Evolutionary conservation across 805 yeast species (phyloP), one percentile per base, ranked within the genome.

Genomic region (Candida palmyrensis): DNA sequence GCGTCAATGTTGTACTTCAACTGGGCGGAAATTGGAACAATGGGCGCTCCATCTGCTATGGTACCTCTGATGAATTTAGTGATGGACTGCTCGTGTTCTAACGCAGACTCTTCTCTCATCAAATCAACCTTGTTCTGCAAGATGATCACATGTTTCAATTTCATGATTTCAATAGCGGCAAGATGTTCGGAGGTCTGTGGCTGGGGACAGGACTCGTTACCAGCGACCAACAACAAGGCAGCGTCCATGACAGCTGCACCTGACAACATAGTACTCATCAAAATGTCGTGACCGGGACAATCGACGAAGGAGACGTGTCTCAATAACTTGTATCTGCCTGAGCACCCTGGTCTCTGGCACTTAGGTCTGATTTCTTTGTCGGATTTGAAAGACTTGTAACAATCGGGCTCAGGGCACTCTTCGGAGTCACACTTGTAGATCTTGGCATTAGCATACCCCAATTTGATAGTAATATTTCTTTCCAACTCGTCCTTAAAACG

Each of bases 171-270:
- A 54, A 92, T 92, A 43, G 99, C 99, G 32, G 99, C 99, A 67
- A 92, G 76, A 73, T 92, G 99, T 71, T 92, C 99, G 10, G 95
- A 83, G 12, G 99, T 92, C 71, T 92, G 99, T 27, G 99, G 99
- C 72, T 92, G 99, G 41, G 99, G 99, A 73, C 99, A 92, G 36
- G 95, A 79, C 74, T 92, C 99, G 61, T 92, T 92, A 66, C 97
- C 98, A 18, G 98, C 99, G 57, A 92, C 82, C 45, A 92, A 75
- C 55, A 92, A 71, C 41, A 92, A 71, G 2, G 99, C 99, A 37
- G 99, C 99, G 66, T 92, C 99, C 99, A 92, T 92, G 45, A 92
- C 99, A 12, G 99, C 99, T 23, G 99, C 99, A 59, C 99, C 99
- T 29, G 97, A 89, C 77, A 92, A 80, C 99, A 92, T 92, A 47